Evolutionary conservation across 2,329 filamentous ascomycete genomes (phyloP).

Genomic region (Alternaria atra): DNA sequence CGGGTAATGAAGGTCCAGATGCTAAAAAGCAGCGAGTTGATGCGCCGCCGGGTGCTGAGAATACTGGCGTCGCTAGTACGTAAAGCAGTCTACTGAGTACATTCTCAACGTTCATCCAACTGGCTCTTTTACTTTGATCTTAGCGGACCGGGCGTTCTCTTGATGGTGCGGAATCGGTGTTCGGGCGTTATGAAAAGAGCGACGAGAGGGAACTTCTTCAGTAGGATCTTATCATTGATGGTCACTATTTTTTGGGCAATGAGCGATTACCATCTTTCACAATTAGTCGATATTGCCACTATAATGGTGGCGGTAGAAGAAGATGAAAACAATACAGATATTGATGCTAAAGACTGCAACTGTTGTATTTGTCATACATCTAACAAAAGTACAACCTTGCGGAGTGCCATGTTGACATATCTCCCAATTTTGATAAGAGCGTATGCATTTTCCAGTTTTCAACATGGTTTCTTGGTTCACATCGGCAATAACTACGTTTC

Average conservation of each 20-base stretch:
- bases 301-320: background rate
- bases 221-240: background rate
- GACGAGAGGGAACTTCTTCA: background rate
- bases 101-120: no score
- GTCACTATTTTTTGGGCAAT: background rate
- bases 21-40: conserved; percentile 54
- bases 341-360: background rate
- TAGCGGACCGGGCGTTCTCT: background rate
- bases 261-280: background rate
- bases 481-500: background rate
- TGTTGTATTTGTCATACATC: background rate
- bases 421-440: background rate
- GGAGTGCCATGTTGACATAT: background rate
- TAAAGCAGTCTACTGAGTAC: background rate
- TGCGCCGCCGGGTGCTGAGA: conserved; percentile 30
- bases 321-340: background rate
- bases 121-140: background rate
- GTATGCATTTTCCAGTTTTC: background rate
- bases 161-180: background rate
- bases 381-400: background rate
- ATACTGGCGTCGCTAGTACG: conserved; percentile 17
- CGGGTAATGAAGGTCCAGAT: conserved; percentile 43
- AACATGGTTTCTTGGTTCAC: background rate
- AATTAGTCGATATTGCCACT: background rate
- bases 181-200: background rate